These are phyloP conservation scores for Cladosporium sp. DNA, from an alignment of 2,329 filamentous ascomycete genomes.

Conservation along the genomic window DNA sequence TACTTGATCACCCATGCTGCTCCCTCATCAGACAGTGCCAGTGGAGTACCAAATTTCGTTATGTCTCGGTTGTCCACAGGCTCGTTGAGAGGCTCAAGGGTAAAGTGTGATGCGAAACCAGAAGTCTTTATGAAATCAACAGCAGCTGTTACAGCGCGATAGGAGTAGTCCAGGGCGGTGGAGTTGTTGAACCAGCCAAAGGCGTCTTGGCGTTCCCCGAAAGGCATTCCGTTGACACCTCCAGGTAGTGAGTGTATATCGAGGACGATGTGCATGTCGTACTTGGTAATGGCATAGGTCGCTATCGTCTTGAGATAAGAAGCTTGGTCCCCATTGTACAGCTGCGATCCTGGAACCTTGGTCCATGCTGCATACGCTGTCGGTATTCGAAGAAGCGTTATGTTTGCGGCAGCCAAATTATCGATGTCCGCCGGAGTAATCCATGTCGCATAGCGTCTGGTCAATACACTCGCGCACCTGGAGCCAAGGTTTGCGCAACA, in stretches of 20 bases:
- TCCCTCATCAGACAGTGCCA: neutral
- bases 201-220: conserved; percentile 26
- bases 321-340: neutral
- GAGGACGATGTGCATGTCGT: conserved; percentile 35
- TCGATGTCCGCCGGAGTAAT: conserved; percentile 32
- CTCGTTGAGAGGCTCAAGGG: conserved; percentile 22
- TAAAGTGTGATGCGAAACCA: conserved; percentile 15
- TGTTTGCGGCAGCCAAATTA: conserved; percentile 30
- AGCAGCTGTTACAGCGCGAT: conserved; percentile 17
- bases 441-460: neutral
- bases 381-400: conserved; percentile 36
- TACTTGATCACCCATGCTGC: neutral
- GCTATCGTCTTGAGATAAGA: conserved; percentile 34
- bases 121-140: conserved; percentile 20
- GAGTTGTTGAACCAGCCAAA: conserved; percentile 37
- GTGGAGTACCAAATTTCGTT: neutral
- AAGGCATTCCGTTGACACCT: conserved; percentile 31
- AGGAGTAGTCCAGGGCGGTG: conserved; percentile 32
- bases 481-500: neutral
- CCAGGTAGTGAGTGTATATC: conserved; percentile 33
- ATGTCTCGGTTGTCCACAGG: conserved; percentile 6
- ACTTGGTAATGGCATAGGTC: conserved; percentile 36
- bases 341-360: neutral
- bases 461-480: neutral
- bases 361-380: neutral